Percentiles rank a stretch among this genome's conserved stretches.
Conservation (phyloP, 176 grass and related monocot species). For the Aegilops speltoides region DNA sequence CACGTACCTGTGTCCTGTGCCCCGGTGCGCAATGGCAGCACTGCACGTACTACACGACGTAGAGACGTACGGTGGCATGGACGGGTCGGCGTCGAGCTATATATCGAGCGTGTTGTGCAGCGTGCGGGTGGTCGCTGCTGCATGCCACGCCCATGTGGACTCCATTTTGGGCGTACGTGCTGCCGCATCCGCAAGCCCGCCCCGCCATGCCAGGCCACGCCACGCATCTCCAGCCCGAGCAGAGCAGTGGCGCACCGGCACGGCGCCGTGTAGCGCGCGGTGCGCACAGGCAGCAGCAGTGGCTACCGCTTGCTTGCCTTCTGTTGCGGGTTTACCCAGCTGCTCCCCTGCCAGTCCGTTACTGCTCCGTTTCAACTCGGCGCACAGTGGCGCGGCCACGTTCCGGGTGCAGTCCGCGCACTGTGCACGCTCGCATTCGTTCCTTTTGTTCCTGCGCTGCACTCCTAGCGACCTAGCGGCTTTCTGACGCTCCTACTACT, state of each 20-base stretch:
- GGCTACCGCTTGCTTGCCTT: background rate
- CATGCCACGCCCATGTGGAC: background rate
- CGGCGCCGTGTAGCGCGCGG: background rate
- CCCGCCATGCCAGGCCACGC: background rate
- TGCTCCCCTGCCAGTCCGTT: background rate
- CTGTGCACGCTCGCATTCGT: background rate
- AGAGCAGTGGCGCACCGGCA: background rate
- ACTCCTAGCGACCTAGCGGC: background rate
- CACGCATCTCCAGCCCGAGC: background rate
- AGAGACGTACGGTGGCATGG: background rate
- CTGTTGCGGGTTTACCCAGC: background rate
- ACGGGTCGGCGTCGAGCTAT: background rate
- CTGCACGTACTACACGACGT: background rate
- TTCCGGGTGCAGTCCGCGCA: background rate
- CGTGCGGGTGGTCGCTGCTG: background rate
- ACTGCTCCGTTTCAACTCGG: background rate
- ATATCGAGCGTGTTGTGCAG: background rate
- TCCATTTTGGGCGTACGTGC: background rate
- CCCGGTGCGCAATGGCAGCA: background rate
- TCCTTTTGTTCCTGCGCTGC: slow-evolving; percentile 9
- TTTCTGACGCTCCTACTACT: too few species aligned
- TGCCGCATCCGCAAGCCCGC: background rate
- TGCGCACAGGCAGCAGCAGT: background rate
- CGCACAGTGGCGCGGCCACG: background rate
- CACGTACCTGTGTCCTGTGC: background rate